Percentiles rank a stretch among this genome's conserved stretches.
Evolutionary conservation across 805 yeast genomes (phyloP).

Genomic region (Saturnispora bothae): DNA sequence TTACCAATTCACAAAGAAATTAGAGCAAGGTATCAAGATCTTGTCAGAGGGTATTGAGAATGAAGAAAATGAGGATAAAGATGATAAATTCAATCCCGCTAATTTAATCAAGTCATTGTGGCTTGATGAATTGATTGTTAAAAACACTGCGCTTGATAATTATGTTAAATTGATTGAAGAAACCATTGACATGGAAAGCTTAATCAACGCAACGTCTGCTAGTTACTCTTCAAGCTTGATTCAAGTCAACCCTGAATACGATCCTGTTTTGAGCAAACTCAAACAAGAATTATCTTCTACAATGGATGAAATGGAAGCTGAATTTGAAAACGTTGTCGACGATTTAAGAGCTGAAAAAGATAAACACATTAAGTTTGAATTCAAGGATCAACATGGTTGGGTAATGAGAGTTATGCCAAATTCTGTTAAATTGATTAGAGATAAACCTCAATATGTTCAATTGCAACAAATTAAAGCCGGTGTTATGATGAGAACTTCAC

Average conservation of each 20-base stretch:
- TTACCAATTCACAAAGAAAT: conserved; percentile 62
- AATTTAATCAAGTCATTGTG: conserved; percentile 40
- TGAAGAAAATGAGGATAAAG: background rate
- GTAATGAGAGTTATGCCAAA: conserved; percentile 86
- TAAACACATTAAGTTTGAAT: conserved; percentile 81
- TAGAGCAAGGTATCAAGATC: conserved; percentile 58
- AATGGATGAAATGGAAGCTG: conserved; percentile 42
- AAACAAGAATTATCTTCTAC: conserved; percentile 46
- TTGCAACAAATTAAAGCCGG: conserved; percentile 93
- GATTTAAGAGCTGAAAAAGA: conserved; percentile 76
- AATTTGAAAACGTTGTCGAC: conserved; percentile 58
- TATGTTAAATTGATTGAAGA: conserved; percentile 83
- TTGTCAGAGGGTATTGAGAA: conserved; percentile 33
- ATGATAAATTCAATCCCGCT: conserved; percentile 14
- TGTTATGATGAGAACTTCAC: conserved; percentile 73
- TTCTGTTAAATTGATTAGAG: conserved; percentile 74
- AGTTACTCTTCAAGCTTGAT: conserved; percentile 28
- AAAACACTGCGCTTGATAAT: conserved; percentile 45
- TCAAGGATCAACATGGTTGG: conserved; percentile 86
- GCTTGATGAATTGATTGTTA: conserved; percentile 43
- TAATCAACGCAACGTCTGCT: conserved; percentile 60
- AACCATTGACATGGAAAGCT: conserved; percentile 77
- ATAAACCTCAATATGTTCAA: conserved; percentile 51
- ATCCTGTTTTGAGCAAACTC: conserved; percentile 57
- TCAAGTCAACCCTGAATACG: conserved; percentile 82